These are phyloP conservation scores for Cercophora sp. DNA, from an alignment of 495 filamentous ascomycete species.

Conservation along the genomic window DNA sequence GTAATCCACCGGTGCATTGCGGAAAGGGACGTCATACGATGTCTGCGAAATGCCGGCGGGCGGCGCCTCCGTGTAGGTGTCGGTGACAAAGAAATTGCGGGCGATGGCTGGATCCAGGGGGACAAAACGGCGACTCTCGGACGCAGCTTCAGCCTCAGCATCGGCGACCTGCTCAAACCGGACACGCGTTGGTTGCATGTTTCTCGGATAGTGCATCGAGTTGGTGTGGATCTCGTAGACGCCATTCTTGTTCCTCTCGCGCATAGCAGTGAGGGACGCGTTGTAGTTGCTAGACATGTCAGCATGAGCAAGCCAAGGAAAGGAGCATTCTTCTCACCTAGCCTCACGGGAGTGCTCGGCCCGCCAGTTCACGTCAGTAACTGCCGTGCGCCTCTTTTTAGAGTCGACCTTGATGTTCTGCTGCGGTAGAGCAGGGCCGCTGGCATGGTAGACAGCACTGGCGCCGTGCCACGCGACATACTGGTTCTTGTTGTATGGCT, in stretches of 20 bases:
- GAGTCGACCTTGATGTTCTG: constrained; percentile 65
- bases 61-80: constrained; percentile 64
- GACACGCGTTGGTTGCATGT: constrained; percentile 85
- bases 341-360: constrained; percentile 87
- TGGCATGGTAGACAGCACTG: constrained; percentile 88
- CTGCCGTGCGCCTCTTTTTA: constrained; percentile 78
- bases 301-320: neutral
- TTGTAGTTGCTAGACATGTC: constrained; percentile 70
- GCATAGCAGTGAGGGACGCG: constrained; percentile 55
- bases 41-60: constrained; percentile 33
- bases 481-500: constrained; percentile 87
- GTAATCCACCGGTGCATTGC: constrained; percentile 28
- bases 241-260: constrained; percentile 66
- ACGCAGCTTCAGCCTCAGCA: constrained; percentile 21
- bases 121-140: constrained; percentile 57
- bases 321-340: constrained; percentile 52
- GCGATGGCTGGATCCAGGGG: constrained; percentile 60
- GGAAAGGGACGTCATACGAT: constrained; percentile 45
- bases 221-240: constrained; percentile 95
- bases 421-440: constrained; percentile 69
- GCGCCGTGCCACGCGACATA: constrained; percentile 98
- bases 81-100: constrained; percentile 71
- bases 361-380: constrained; percentile 99
- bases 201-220: constrained; percentile 75
- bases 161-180: constrained; percentile 65